phyloP scores from a whole-genome alignment of 1,284 basidiomycete species.

The Puccinia hordei region DNA sequence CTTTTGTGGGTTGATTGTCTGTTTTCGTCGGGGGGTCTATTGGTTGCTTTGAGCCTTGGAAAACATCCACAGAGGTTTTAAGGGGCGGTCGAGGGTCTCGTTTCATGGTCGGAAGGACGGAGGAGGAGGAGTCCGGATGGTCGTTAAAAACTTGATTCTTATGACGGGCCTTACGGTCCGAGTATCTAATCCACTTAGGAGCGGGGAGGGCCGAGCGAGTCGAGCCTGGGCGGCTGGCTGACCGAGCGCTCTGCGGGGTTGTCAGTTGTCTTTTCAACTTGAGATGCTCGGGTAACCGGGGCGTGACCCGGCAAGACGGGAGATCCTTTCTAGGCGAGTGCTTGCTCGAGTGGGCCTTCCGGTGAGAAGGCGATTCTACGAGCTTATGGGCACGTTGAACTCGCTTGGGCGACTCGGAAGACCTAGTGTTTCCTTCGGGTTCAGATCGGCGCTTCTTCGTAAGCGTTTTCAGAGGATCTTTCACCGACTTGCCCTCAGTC shows the following conservation, averaged over 20 bases:
- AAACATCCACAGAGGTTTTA: too few species aligned
- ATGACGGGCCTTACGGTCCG: constrained; percentile 24
- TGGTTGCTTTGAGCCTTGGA: too few species aligned
- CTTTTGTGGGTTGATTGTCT: neutral
- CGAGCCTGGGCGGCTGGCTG: neutral
- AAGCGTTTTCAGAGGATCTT: neutral
- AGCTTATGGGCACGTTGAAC: neutral
- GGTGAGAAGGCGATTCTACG: neutral
- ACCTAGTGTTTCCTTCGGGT: neutral
- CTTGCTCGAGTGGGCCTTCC: neutral
- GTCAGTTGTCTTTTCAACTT: neutral
- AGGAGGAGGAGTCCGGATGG: neutral
- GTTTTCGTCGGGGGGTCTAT: neutral
- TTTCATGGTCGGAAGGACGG: neutral
- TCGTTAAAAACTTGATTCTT: constrained; percentile 29
- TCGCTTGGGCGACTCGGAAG: neutral
- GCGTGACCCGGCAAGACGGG: neutral
- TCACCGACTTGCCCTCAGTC: neutral
- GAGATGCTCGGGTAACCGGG: neutral
- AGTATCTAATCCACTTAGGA: constrained; percentile 29
- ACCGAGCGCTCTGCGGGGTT: neutral
- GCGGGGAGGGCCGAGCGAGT: neutral
- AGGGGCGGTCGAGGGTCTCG: neutral
- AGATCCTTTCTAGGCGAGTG: neutral
- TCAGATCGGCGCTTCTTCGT: neutral